Conservation (phyloP, 208 protist species). For the Balamuthia mandrillaris region DNA sequence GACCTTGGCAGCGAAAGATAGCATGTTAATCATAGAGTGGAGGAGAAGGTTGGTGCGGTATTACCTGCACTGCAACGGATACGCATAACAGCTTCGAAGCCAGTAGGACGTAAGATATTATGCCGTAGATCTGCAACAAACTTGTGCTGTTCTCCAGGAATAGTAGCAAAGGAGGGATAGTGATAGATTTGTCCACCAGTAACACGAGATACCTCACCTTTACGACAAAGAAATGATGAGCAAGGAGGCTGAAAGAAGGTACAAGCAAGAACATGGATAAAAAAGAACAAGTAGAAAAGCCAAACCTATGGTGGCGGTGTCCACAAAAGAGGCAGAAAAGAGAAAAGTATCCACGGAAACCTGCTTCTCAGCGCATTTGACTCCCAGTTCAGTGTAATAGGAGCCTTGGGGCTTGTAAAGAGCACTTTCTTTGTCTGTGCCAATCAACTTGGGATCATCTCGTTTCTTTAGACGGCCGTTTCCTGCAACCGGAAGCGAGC, state of each 20-base stretch:
- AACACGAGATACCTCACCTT: conserved; percentile 15
- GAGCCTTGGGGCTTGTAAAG: conserved; percentile 76
- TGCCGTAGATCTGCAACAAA: conserved; percentile 58
- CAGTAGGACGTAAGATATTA: conserved; percentile 80
- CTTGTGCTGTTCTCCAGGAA: neutral
- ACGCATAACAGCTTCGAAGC: conserved; percentile 93
- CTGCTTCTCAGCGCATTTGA: conserved; percentile 82
- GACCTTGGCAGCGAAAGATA: conserved; percentile 53
- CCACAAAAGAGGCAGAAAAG: conserved; percentile 81
- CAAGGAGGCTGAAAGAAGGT: neutral
- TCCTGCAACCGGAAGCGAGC: conserved; percentile 81
- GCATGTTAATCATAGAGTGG: conserved; percentile 81
- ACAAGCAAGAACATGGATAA: neutral
- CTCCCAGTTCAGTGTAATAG: conserved; percentile 91
- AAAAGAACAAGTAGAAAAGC: neutral
- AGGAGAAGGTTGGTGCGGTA: conserved; percentile 80
- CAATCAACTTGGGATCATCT: conserved; percentile 78
- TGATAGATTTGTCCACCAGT: conserved; percentile 67
- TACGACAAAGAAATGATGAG: neutral
- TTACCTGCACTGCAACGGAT: conserved; percentile 79
- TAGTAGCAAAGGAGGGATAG: conserved; percentile 49
- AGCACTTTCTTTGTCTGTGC: conserved; percentile 63
- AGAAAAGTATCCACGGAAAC: conserved; percentile 87
- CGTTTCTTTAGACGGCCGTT: conserved; percentile 76
- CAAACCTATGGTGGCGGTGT: neutral